Base-by-base conservation (phyloP, 164 flowering plant species). In the Cinnamomum chago region DNA sequence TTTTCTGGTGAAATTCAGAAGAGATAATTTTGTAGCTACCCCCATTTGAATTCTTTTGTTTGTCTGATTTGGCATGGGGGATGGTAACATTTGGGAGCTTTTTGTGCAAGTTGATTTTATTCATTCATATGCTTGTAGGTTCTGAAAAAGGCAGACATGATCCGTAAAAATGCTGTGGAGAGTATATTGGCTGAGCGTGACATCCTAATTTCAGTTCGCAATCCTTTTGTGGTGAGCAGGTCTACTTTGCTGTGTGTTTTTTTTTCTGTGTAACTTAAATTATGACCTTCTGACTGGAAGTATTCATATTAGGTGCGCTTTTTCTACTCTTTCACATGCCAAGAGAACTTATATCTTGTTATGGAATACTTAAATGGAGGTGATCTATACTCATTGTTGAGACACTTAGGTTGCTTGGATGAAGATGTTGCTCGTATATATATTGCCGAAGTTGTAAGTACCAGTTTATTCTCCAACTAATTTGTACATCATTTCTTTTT, bases 301-400 rank as follows among this genome's bases (percentile, higher is more conserved):
- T 60, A 35, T 50, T 9, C 81, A 62, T 79, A 7, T 78, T 84
- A 96, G 98, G 99, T 96, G 67, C 99, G 99, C n/a, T 96, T 96
- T 86, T 96, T 96, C 80, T 96, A 91, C 84, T 96, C 99, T 5
- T 96, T 96, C 78, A 96, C 99, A 20, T 94, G 99, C 68, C 95
- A 97, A 71, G 99, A 96, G 65, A 96, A 96, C 79, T 80, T 96
- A 79, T 96, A 96, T 82, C 97, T 96, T 72, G 99, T 96, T 78
- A 96, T 96, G 99, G 99, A 96, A 83, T 96, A 96, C 80, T 84
- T 96, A 81, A 96, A 96, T 88, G 99, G 99, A 52, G 99, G 99
- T 77, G 98, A 96, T 81, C 72, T 94, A n/a, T 94, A 94, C 81
- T 96, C 99, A 5, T 82, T 96, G 77, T 84, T 94, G 84, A 90